phyloP scores from a whole-genome alignment of 352 stramenopile genomes.

The Vaucheria bursata region DNA sequence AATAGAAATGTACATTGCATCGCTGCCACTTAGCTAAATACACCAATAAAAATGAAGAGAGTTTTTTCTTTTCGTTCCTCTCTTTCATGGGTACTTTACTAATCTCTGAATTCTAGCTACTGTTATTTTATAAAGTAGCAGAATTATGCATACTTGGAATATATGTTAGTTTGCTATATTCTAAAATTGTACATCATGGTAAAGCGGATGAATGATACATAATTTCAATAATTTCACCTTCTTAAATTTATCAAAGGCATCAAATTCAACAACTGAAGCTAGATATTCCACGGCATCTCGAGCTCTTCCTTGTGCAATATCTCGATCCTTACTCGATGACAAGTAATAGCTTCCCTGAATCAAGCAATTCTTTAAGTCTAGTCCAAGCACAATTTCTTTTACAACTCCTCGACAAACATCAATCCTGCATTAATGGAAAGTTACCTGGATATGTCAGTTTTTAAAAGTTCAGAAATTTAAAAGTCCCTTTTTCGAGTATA shows the following conservation, averaged over 20 bases:
- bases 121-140: no score
- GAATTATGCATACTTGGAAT: no score
- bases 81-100: no score
- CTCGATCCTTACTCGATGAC: background rate
- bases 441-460: background rate
- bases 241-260: conserved; percentile 39
- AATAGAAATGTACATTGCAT: no score
- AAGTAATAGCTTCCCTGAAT: conserved; percentile 30
- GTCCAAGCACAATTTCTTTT: conserved; percentile 21
- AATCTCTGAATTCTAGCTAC: no score
- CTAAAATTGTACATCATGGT: no score
- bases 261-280: conserved; percentile 36
- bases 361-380: conserved; percentile 23
- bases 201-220: background rate
- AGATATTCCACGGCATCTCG: conserved; percentile 35
- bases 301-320: conserved; percentile 15
- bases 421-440: background rate
- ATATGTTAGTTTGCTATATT: no score
- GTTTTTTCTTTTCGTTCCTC: no score
- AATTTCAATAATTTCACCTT: conserved; percentile 10
- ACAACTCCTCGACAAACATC: conserved; percentile 32
- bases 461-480: background rate
- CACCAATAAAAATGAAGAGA: no score
- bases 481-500: background rate
- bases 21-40: no score